Base-by-base conservation (phyloP, 441 rosid genomes). In the Jatropha multifida region DNA sequence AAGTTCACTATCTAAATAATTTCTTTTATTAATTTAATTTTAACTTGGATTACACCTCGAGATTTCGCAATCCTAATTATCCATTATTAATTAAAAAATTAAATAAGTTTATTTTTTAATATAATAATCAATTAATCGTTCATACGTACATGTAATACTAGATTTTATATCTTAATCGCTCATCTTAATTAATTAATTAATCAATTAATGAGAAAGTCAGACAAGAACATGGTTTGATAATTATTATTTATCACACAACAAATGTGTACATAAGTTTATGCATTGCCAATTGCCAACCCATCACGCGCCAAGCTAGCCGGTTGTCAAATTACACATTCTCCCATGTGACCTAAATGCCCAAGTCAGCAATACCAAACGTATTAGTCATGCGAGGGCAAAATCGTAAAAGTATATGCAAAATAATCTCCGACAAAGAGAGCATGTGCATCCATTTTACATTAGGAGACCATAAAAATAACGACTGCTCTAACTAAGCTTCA, bases 301-400 rank as follows among this genome's bases (percentile, higher is more conserved):
- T 80, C 85, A 89, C 92, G 86, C 90, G 88, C 90, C 88, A 37
- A 3, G 12, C 54, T 2, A 73, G 86, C 87, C 87, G 87, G 90
- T 83, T 89, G 86, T 84, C 90, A 83, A 55, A 14, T 62, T 41
- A 5, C 26, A 8, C 15, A 56, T 20, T 20, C 17, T 11, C 2
- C 10, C 5, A 68, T 59, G 6, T 72, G 49, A 10, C 54, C 59
- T 41, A 23, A 18, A 7, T 74, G 63, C 71, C 82, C 77, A 48
- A 63, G 12, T 0, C 20, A 38, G n/a, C 42, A 5, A 13, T 32
- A 2, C 0, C 18, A 15, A 68, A 27, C 54, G 9, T 18, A 7
- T 6, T 14, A 4, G 6, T 17, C 46, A 7, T 41, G 8, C 2
- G 37, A 23, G 79, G 79, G 26, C 26, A 71, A 9, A 37, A 68